These are phyloP conservation scores for Hordeum marinum DNA, from an alignment of 176 grass and related monocot genomes.

Conservation along the genomic window DNA sequence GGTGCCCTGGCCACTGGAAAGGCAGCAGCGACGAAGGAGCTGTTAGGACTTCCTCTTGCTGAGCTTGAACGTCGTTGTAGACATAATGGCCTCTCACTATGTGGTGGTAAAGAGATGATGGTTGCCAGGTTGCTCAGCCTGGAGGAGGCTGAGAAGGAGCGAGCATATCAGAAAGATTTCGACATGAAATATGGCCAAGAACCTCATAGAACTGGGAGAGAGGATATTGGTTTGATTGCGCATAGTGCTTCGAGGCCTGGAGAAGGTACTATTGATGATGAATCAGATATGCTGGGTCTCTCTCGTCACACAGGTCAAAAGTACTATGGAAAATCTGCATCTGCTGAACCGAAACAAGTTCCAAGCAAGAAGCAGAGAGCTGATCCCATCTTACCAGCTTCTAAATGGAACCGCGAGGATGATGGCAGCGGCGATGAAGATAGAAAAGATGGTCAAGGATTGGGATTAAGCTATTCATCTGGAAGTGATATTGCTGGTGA, in stretches of 20 bases:
- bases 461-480: slow-evolving; percentile 96
- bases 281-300: slow-evolving; percentile 19
- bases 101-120: slow-evolving; percentile 93
- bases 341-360: slow-evolving; percentile 23
- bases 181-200: slow-evolving; percentile 63
- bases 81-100: slow-evolving; percentile 90
- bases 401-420: slow-evolving; percentile 96
- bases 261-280: slow-evolving; percentile 35
- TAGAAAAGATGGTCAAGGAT: slow-evolving; percentile 43
- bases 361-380: slow-evolving; percentile 50
- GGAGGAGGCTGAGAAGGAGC: slow-evolving; percentile 85
- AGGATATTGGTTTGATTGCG: slow-evolving; percentile 33
- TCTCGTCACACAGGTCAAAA: slow-evolving; percentile 22
- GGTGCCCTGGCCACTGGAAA: slow-evolving; percentile 80
- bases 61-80: slow-evolving; percentile 94
- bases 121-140: slow-evolving; percentile 89
- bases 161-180: slow-evolving; percentile 51
- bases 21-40: slow-evolving; percentile 65
- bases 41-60: slow-evolving; percentile 78
- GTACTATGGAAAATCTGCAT: slow-evolving; percentile 18
- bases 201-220: slow-evolving; percentile 31
- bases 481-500: slow-evolving; percentile 74
- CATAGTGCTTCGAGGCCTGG: slow-evolving; percentile 24
- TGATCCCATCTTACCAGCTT: slow-evolving; percentile 78
- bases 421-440: slow-evolving; percentile 60